Conservation (phyloP, 805 yeast species). For the Spathaspora arborariae region DNA sequence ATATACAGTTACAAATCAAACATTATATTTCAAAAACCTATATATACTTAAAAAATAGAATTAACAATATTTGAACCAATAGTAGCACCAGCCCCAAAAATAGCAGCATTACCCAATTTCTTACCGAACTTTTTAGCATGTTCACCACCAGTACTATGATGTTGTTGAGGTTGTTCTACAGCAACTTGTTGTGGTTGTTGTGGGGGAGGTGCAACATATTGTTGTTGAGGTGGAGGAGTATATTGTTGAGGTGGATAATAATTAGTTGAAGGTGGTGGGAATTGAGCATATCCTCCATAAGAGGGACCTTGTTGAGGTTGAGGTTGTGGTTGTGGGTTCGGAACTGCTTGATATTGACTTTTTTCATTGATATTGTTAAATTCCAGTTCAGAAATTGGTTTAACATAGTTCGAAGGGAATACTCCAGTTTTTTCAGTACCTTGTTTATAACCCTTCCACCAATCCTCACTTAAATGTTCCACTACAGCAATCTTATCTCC, state of each 20-base stretch:
- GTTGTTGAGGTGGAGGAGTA: slow-evolving; percentile 11
- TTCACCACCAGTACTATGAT: slow-evolving; percentile 13
- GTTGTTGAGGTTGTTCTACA: slow-evolving; percentile 22
- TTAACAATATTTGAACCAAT: slow-evolving; percentile 80
- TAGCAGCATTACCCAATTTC: slow-evolving; percentile 86
- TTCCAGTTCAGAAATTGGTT: slow-evolving; percentile 32
- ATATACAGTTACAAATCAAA: background rate
- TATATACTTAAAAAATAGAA: slow-evolving; percentile 49
- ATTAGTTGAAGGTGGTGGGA: slow-evolving; percentile 49
- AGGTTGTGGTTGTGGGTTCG: slow-evolving; percentile 14
- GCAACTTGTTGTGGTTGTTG: slow-evolving; percentile 21
- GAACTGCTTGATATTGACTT: slow-evolving; percentile 12
- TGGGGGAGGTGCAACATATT: slow-evolving; percentile 17
- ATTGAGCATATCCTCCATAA: slow-evolving; percentile 39
- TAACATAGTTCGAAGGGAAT: slow-evolving; percentile 87
- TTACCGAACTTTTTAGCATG: slow-evolving; percentile 65
- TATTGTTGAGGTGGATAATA: slow-evolving; percentile 38
- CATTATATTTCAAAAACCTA: background rate
- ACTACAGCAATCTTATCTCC: slow-evolving; percentile 71
- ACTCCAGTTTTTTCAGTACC: slow-evolving; percentile 58
- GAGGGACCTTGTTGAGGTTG: slow-evolving; percentile 17
- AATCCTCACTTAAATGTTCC: slow-evolving; percentile 75
- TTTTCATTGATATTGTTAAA: slow-evolving; percentile 18
- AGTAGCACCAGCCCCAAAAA: slow-evolving; percentile 96
- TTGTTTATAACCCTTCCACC: slow-evolving; percentile 78